Evolutionary conservation across 345 rosid genomes (phyloP), one percentile per base, ranked within the genome.

Genomic region (Gossypium raimondii): DNA sequence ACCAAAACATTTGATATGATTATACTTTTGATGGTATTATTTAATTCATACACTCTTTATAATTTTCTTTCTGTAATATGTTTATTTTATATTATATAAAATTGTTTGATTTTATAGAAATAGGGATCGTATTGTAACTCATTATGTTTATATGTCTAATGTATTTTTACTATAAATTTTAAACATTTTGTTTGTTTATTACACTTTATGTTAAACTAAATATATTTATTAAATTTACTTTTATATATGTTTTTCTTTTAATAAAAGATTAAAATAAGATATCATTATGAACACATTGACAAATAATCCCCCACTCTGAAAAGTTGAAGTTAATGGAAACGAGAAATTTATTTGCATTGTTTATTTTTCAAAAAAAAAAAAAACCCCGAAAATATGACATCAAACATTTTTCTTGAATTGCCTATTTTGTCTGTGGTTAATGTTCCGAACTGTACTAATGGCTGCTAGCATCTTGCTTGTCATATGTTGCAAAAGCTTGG

Each of bases 401-500:
- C 2, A 7, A 17, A 22, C 34, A 12, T n/a, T 45, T 67, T 45
- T 45, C 18, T 67, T 22, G 55, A 11, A 67, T 22, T 12, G 55
- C 55, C 17, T 47, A 66, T 67, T 47, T 67, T 47, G 12, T 45
- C 25, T 47, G 55, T 47, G 18, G 18, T 47, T 67, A 45, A 20
- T 67, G 71, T 13, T 45, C 20, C 7, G 12, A 44, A 20, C 52
- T 44, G 9, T 66, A 13, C 18, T 47, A 47, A 22, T 47, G 55
- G 38, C 11, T 67, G 55, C n/a, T 65, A 24, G 24, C 14, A 41
- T 38, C n/a, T 41, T 34, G 67, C 45, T 62, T 29, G 67, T 62
- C 18, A 17, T 63, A 44, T 20, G 17, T 44, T 66, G 34, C 70
- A 44, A 66, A 60, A 66, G 24, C 67, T 44, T 66, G 70, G 52